A percentile compares a stretch with the other conserved stretches of the same genome.
These are phyloP conservation scores for Saccharomycopsis malanga DNA, from an alignment of 805 yeast genomes.

Conservation along the genomic window DNA sequence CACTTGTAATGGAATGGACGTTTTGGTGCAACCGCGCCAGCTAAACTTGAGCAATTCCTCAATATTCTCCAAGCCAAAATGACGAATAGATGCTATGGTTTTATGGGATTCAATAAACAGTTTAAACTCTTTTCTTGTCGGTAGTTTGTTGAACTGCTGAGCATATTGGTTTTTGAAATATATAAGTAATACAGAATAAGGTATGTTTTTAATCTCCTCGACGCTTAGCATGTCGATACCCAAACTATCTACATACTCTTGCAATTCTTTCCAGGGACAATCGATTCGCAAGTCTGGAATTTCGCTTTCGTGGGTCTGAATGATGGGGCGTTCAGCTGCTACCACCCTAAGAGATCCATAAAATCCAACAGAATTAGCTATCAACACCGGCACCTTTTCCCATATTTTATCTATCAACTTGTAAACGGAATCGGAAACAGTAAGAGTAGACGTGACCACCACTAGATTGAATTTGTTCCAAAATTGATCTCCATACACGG, in stretches of 20 bases:
- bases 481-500: constrained; percentile 18
- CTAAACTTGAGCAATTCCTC: constrained; percentile 45
- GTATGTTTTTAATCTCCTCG: constrained; percentile 24
- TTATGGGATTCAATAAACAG: constrained; percentile 25
- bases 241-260: constrained; percentile 20
- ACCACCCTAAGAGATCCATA: constrained; percentile 53
- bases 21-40: constrained; percentile 36
- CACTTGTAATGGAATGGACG: constrained; percentile 28
- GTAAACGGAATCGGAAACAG: not conserved
- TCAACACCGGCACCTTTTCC: constrained; percentile 46
- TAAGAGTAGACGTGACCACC: not conserved
- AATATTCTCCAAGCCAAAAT: constrained; percentile 38
- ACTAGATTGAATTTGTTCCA: constrained; percentile 16
- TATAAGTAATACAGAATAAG: constrained; percentile 17
- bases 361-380: constrained; percentile 50
- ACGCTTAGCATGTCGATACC: constrained; percentile 7
- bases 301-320: constrained; percentile 68
- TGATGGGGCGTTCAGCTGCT: constrained; percentile 51
- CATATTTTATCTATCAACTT: constrained; percentile 17
- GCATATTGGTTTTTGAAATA: constrained; percentile 4
- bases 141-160: not conserved
- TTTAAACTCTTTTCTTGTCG: constrained; percentile 33
- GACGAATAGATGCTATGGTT: constrained; percentile 2
- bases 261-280: constrained; percentile 27
- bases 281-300: constrained; percentile 42